Conservation (phyloP, 2,329 filamentous ascomycete genomes). For the Arthrobotrys conoides region DNA sequence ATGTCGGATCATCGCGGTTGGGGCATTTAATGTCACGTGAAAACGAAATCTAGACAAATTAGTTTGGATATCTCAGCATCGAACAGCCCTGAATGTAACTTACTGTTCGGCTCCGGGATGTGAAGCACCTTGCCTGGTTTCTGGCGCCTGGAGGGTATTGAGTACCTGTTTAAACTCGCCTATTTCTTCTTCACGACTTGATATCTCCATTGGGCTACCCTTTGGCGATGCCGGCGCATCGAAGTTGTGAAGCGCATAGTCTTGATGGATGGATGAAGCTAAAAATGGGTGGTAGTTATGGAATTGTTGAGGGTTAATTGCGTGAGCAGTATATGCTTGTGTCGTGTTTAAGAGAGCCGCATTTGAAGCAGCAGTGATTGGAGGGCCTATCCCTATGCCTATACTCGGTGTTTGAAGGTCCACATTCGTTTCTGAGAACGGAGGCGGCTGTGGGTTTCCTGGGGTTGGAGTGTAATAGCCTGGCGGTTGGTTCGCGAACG, state of each 20-base stretch:
- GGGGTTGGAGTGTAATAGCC: conserved; percentile 92
- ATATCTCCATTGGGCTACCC: conserved; percentile 64
- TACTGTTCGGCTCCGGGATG: conserved; percentile 62
- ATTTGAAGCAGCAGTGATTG: conserved; percentile 74
- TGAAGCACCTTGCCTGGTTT: conserved; percentile 34
- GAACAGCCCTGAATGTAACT: conserved; percentile 5
- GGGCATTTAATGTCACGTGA: conserved; percentile 89
- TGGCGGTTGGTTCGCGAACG: conserved; percentile 82
- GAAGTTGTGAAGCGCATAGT: conserved; percentile 63
- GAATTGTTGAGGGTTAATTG: conserved; percentile 74
- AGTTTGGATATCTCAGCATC: neutral
- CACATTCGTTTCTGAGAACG: conserved; percentile 71
- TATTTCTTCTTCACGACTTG: conserved; percentile 57
- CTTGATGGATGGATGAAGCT: conserved; percentile 72
- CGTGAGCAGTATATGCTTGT: conserved; percentile 73
- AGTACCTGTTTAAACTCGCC: conserved; percentile 48
- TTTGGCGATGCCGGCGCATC: conserved; percentile 62
- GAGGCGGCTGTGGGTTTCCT: conserved; percentile 79
- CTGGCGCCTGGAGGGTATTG: neutral
- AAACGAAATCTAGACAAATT: conserved; percentile 78
- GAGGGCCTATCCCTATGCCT: conserved; percentile 81
- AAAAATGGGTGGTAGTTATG: conserved; percentile 79
- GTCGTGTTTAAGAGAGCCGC: conserved; percentile 36
- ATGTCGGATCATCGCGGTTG: conserved; percentile 95
- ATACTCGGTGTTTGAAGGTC: conserved; percentile 88